Evolutionary conservation across 164 flowering plant species (phyloP).

Genomic region (Tetrastigma voinierianum): DNA sequence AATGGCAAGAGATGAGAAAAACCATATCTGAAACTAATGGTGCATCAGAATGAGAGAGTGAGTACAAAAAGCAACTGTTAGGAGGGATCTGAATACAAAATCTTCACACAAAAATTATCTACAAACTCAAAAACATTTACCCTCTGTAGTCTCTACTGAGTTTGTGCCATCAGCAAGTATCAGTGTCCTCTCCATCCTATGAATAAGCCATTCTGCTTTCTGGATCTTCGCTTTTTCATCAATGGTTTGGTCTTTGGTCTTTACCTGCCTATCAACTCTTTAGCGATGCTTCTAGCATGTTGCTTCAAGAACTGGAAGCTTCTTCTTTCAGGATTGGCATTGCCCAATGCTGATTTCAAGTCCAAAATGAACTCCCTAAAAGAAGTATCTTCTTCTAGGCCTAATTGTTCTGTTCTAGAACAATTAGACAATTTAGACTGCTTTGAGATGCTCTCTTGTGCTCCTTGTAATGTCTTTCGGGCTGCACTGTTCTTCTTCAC

Average conservation of each 20-base stretch:
- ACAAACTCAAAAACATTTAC: too few relatives aligned
- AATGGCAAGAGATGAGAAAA: too few relatives aligned
- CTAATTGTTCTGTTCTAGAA: constrained; percentile 7
- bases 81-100: too few relatives aligned
- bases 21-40: too few relatives aligned
- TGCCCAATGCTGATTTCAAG: constrained; percentile 40
- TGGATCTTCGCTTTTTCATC: too few relatives aligned
- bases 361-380: constrained; percentile 37
- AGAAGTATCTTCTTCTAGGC: constrained; percentile 20
- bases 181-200: too few relatives aligned
- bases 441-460: not conserved
- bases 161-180: too few relatives aligned
- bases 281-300: constrained; percentile 45
- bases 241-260: not conserved
- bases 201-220: too few relatives aligned
- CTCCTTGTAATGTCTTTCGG: constrained; percentile 7
- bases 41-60: too few relatives aligned
- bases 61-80: too few relatives aligned
- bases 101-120: too few relatives aligned
- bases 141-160: too few relatives aligned
- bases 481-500: constrained; percentile 14
- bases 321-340: constrained; percentile 26
- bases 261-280: constrained; percentile 28
- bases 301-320: constrained; percentile 37
- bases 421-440: constrained; percentile 3